phyloP scores from a whole-genome alignment of 805 yeast species.

The Kodamaea fukazawae region DNA sequence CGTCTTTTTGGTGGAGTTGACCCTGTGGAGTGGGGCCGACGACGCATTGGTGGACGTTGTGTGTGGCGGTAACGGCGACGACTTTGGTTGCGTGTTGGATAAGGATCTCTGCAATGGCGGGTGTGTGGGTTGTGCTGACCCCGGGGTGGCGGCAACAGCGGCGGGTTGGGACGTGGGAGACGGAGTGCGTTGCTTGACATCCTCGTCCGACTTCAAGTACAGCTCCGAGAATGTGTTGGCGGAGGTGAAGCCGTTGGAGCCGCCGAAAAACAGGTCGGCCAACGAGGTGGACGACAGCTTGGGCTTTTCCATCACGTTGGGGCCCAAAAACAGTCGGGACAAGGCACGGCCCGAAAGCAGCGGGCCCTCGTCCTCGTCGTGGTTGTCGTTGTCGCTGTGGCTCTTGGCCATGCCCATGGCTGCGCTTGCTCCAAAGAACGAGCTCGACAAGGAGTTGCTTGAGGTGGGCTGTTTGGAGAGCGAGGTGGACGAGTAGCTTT shows the following conservation, averaged over 20 bases:
- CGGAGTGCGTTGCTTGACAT: too few relatives aligned
- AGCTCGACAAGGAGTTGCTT: slow-evolving; percentile 37
- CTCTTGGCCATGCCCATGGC: slow-evolving; percentile 2
- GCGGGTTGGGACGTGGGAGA: too few relatives aligned
- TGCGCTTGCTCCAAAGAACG: slow-evolving; percentile 29
- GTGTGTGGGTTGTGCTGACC: too few relatives aligned
- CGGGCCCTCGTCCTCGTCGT: not conserved
- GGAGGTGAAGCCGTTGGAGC: slow-evolving; percentile 14
- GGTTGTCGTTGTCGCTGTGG: not conserved
- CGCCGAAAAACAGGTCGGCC: slow-evolving; percentile 38
- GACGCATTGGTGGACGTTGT: slow-evolving; percentile 43
- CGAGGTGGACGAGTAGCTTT: slow-evolving; percentile 32
- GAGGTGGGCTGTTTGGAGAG: slow-evolving; percentile 43
- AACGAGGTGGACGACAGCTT: slow-evolving; percentile 9
- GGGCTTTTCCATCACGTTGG: slow-evolving; percentile 7
- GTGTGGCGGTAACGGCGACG: slow-evolving; percentile 43
- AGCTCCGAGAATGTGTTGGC: not conserved
- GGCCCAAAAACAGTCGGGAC: slow-evolving; percentile 10
- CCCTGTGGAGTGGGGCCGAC: slow-evolving; percentile 8
- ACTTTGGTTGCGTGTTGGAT: slow-evolving; percentile 27
- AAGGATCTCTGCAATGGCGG: slow-evolving; percentile 10
- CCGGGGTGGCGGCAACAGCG: too few relatives aligned
- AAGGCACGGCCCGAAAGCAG: slow-evolving; percentile 1
- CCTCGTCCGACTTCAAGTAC: not conserved
- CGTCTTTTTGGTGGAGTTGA: slow-evolving; percentile 17